Conservation (phyloP, 2,329 filamentous ascomycete genomes). For the Pseudogymnoascus sp. region DNA sequence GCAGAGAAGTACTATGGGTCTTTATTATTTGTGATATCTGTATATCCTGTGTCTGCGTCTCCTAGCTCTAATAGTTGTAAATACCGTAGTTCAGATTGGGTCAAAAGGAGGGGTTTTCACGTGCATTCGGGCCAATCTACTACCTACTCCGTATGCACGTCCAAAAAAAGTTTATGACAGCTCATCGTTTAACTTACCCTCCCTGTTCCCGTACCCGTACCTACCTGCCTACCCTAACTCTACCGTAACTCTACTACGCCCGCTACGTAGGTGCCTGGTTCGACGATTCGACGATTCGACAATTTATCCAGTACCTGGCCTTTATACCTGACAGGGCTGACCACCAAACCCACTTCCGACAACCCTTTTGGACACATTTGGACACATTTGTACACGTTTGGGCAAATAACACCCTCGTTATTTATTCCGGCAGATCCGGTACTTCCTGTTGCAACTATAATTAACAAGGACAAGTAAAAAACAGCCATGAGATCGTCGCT, state of each 20-base stretch:
- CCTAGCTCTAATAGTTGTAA: neutral
- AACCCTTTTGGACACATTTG: neutral
- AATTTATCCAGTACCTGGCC: conserved; percentile 1
- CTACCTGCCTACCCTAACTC: conserved; percentile 1
- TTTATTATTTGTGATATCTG: neutral
- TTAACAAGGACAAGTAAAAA: conserved; percentile 5
- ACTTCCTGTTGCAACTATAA: conserved; percentile 8
- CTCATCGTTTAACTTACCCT: conserved; percentile 2
- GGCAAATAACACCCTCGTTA: conserved; percentile 4
- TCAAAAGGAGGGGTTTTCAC: conserved; percentile 6
- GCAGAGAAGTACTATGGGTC: conserved; percentile 7
- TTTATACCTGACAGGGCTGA: conserved; percentile 1
- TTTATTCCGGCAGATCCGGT: conserved; percentile 4
- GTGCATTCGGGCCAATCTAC: neutral
- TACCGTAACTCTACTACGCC: neutral
- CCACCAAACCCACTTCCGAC: neutral
- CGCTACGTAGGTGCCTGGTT: neutral
- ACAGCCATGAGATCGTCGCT: conserved; percentile 3
- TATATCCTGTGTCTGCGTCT: neutral
- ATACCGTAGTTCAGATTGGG: neutral
- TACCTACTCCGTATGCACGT: neutral
- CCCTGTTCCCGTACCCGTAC: conserved; percentile 3
- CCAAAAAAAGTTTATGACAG: conserved; percentile 6
- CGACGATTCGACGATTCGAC: neutral
- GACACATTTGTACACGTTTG: neutral